Evolutionary conservation across 345 rosid genomes (phyloP), one percentile per base, ranked within the genome.

Genomic region (Populus nigra): DNA sequence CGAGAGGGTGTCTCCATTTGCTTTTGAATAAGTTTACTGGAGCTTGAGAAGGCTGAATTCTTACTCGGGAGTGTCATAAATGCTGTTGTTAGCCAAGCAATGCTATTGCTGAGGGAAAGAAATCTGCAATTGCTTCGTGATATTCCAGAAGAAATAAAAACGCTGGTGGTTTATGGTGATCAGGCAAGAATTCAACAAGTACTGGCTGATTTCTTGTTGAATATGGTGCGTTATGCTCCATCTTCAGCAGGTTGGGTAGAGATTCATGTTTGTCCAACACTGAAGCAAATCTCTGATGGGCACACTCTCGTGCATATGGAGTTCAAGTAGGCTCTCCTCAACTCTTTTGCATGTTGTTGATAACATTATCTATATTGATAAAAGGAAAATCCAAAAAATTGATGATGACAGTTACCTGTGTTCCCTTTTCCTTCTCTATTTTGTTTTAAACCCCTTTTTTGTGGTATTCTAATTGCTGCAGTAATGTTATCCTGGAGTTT

Each of bases 71-170:
- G 90, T 81, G 93, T 93, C 74, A 92, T 93, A 76, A 89, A 93
- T 84, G 98, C 96, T 23, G 97, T 96, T 39, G 97, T 93, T 80
- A 96, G 99, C 89, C 99, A 96, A 89, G 96, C 89, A 27, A 92
- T 92, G 97, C 71, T 87, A 70, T 78, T 90, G 80, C 81, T 93
- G 77, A 89, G 90, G 79, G 97, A 91, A 82, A 89, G 93, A 84
- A 91, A 87, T 76, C 86, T 95, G 68, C 96, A 95, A 77, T 84
- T 95, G 82, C 91, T 95, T 82, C 93, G 98, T 25, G 99, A 95
- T 85, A 95, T 95, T 81, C 98, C 99, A 2, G 98, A 90, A 74
- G 97, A 91, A 85, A 88, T 93, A 61, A 95, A 95, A 85, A 81
- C 91, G 5, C 84, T 92, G 75, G 85, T 88, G 53, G 97, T 95